Evolutionary conservation across 805 yeast genomes (phyloP), one percentile per base, ranked within the genome.

Genomic region (Barnettozyma vustinii): DNA sequence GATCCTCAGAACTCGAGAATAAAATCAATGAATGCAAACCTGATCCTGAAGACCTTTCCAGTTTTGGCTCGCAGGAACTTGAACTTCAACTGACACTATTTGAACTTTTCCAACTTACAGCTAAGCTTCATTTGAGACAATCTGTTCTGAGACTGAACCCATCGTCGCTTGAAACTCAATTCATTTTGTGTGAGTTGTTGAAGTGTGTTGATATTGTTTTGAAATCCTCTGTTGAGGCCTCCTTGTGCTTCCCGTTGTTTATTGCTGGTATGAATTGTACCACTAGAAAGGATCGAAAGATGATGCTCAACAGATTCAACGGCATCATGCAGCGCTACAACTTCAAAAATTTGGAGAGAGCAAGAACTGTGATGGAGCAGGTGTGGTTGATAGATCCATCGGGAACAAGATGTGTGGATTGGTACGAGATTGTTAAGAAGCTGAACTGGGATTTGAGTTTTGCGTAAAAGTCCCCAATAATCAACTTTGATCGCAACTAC

Each of bases 371-470:
- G 36, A 63, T 69, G 67, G 70, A 58, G 50, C 75, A 68, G 54
- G 72, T 66, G 18, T 73, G 71, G 77, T 63, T 53, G 61, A 71
- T 60, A 67, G 63, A 73, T 50, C 64, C 64, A 2, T 59, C 68
- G 9, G 92, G 94, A 0, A 74, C 77, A 23, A 70, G 67, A 47
- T 81, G 77, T 52, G 79, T 85, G 36, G 91, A 87, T 62, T 87
- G 95, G 94, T 79, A 79, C 59, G 76, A 72, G 32, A 74, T 84
- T 41, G 80, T 87, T 37, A 78, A 79, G 51, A 74, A 74, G 12
- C 66, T 84, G 44, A 87, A 86, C 2, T 86, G 94, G 92, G 87
- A 86, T 60, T 68, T 87, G 42, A 83, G 85, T 63, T 87, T 86
- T 71, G 94, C 91, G 15, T 66, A 41, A 54, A 6, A 13, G 6